Evolutionary conservation across 305 asterid genomes (phyloP).

Genomic region (Petunia hybrid): DNA sequence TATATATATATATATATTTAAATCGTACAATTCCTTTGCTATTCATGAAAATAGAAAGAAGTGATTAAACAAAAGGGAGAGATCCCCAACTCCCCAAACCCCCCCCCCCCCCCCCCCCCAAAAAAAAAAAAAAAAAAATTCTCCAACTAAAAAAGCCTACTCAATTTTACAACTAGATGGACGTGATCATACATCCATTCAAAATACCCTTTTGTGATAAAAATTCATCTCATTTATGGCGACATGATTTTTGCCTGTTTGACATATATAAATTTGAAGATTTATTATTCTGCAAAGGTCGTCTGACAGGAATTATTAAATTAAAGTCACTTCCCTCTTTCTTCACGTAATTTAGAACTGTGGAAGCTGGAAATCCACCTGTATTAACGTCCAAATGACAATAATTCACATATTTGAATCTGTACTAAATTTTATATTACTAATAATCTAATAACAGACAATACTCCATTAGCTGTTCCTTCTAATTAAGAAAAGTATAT

Average conservation of each 20-base stretch:
- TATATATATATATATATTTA: too few relatives aligned
- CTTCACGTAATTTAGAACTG: slow-evolving; percentile 10
- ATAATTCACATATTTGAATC: slow-evolving; percentile 21
- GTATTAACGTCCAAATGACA: slow-evolving; percentile 20
- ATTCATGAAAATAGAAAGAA: background rate
- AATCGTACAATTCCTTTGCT: too few relatives aligned
- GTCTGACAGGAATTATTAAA: slow-evolving; percentile 7
- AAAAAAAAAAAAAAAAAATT: background rate
- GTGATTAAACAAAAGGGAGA: background rate
- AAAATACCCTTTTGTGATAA: slow-evolving; percentile 26
- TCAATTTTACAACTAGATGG: slow-evolving; percentile 29
- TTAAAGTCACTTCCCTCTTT: background rate
- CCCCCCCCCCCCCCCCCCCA: too few relatives aligned
- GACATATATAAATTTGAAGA: background rate
- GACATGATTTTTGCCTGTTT: slow-evolving; percentile 28
- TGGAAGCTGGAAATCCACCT: slow-evolving; percentile 18
- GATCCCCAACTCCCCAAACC: background rate
- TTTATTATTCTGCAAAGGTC: slow-evolving; percentile 13
- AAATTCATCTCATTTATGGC: slow-evolving; percentile 24
- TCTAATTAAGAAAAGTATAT: background rate
- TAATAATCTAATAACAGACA: background rate
- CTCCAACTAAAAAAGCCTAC: background rate
- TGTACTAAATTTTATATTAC: background rate
- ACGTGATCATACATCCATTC: slow-evolving; percentile 30
- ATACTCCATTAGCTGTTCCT: slow-evolving; percentile 4